Evolutionary conservation across 257 asterid species (phyloP), one percentile per base, ranked within the genome.

Genomic region (Nemophila menziesii): DNA sequence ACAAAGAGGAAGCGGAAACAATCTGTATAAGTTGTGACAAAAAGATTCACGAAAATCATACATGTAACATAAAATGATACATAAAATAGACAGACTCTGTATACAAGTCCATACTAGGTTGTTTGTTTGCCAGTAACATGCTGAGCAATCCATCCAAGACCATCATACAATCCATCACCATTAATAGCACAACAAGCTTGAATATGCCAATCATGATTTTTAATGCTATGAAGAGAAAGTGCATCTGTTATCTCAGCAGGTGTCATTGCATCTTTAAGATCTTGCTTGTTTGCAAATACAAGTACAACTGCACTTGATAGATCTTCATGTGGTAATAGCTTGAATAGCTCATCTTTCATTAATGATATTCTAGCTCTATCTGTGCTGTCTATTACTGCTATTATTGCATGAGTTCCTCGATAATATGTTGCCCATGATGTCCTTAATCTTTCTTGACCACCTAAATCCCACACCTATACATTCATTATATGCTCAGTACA

Each of bases 191-290:
- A 77, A 63, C 94, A 81, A 56, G 94, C 94, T 56, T 90, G 99
- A 55, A 90, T 90, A 26, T 90, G 99, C 99, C 99, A 85, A 54
- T 90, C 99, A 12, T 90, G 99, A 66, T 90, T 77, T 73, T 90
- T 90, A 63, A 85, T 85, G 58, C 90, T 82, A 56, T 90, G 99
- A 46, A 90, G 99, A 18, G 99, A 79, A 20, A 90, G 64, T 1
- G 94, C 94, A 55, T 90, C 96, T 0, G 99, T 90, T 57, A 90
- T 79, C 63, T 90, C 96, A 10, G 94, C 94, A 18, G 99, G 96
- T 7, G 79, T 81, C 99, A 90, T 90, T n/a, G 96, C 96, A 17
- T 85, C 99, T 68, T 90, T 85, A 19, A 90, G 78, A 45, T 90
- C 99, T 68, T 90, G 99, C 49, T 90, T 90, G 80, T 90, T 90